Base-by-base conservation (phyloP, 2,329 filamentous ascomycete species). In the Ramularia endophylla region DNA sequence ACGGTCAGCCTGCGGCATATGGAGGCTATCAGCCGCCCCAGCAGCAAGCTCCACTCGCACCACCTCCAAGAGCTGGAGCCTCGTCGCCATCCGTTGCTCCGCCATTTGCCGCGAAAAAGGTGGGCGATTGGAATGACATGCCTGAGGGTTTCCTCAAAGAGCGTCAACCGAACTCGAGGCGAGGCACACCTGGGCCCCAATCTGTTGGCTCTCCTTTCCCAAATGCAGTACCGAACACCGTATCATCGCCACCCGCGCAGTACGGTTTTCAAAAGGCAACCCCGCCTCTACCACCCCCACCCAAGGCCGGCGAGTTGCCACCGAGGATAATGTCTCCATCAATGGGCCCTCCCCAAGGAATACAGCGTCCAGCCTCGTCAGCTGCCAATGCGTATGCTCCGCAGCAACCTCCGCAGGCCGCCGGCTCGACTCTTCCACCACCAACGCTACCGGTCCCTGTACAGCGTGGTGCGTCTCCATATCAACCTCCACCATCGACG, bases 81-180 rank as follows among this genome's bases (percentile, higher is more conserved):
- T 76, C 81, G n/a, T 83, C 85, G 12, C 74, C 77, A 9, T 74
- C 74, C 17, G 64, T 70, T 12, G 73, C 79, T 29, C 81, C 87
- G 16, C 79, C 86, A 13, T 78, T 85, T 8, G 80, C 79, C 57
- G 71, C 78, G 43, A 82, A 81, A 58, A 83, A 84, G 50, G 81
- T 82, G 49, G 78, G 82, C 19, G 84, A 85, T 54, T 98, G 92
- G 92, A 98, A 98, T 55, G 92, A 98, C 64, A 83, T 94, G 38
- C 92, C 92, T 1, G 77, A 95, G 56, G 85, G 68, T 41, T 80
- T 97, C 52, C 62, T 68, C 33, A 87, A 90, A 69, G 70, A 76
- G 40, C 74, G 83, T n/a, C 51, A 56, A 27, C 45, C 57, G 4
- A 75, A 78, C 11, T 75, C 82, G 16, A 80, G 89, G 52, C 79